Percentiles rank a stretch among this genome's conserved stretches.
These are phyloP conservation scores for Coemansia sp. DNA, from an alignment of 192 early-diverging fungal genomes.

Conservation along the genomic window DNA sequence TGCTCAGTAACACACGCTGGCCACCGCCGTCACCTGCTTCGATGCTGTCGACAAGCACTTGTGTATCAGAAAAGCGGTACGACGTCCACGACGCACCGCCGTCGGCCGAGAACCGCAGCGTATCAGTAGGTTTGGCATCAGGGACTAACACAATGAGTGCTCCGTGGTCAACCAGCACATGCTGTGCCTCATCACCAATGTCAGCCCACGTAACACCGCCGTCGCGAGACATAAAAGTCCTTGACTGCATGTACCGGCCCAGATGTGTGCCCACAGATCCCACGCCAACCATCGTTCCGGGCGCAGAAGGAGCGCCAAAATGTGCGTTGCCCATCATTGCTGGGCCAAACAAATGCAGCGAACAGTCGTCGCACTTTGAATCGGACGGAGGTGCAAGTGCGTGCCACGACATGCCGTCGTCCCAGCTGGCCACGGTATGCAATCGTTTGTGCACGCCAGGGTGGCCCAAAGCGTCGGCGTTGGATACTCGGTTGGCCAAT, in stretches of 20 bases:
- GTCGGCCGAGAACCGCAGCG: slow-evolving; percentile 72
- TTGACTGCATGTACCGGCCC: slow-evolving; percentile 57
- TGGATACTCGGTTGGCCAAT: slow-evolving; percentile 84
- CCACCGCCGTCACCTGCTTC: slow-evolving; percentile 66
- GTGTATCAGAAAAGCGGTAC: slow-evolving; percentile 52
- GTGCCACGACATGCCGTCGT: slow-evolving; percentile 80
- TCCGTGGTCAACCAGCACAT: slow-evolving; percentile 94
- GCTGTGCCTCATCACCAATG: slow-evolving; percentile 65
- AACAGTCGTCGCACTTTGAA: slow-evolving; percentile 57
- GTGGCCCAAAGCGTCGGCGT: slow-evolving; percentile 63
- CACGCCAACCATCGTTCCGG: slow-evolving; percentile 85
- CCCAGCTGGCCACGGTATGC: slow-evolving; percentile 78
- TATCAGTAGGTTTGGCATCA: slow-evolving; percentile 68
- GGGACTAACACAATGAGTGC: slow-evolving; percentile 73
- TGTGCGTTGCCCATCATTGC: slow-evolving; percentile 56
- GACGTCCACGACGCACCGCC: slow-evolving; percentile 74
- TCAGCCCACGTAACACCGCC: slow-evolving; percentile 83
- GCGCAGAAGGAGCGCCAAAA: slow-evolving; percentile 69
- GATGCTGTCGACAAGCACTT: slow-evolving; percentile 61
- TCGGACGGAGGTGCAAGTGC: slow-evolving; percentile 57
- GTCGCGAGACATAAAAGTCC: slow-evolving; percentile 82
- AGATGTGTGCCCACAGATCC: slow-evolving; percentile 81
- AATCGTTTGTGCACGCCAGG: slow-evolving; percentile 62
- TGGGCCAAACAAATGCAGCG: slow-evolving; percentile 79
- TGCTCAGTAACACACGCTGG: slow-evolving; percentile 72